Evolutionary conservation across 768 basidiomycete genomes (phyloP).

Genomic region (Macrolepiota albuminosa): DNA sequence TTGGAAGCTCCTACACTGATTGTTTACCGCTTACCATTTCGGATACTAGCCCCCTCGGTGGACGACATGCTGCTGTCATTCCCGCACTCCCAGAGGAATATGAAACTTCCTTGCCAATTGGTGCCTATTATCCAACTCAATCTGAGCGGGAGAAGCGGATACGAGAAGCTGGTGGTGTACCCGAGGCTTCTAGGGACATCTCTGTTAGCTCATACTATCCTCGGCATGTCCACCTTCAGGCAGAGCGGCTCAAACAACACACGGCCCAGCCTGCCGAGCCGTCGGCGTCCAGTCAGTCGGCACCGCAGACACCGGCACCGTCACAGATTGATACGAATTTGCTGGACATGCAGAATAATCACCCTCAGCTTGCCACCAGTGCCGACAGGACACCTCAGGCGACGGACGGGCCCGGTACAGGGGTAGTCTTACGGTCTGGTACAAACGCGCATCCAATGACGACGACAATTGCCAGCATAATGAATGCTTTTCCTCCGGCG

Average conservation of each 20-base stretch:
- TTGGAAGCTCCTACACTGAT: conserved; percentile 19
- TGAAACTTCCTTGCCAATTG: conserved; percentile 42
- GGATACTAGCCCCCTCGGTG: conserved; percentile 59
- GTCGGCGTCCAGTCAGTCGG: background rate
- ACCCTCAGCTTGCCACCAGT: conserved; percentile 2
- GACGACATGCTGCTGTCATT: conserved; percentile 77
- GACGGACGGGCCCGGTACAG: background rate
- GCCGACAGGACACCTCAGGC: conserved; percentile 6
- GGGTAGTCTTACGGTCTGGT: conserved; percentile 6
- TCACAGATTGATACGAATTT: conserved; percentile 5
- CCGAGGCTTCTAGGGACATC: conserved; percentile 24
- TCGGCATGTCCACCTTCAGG: conserved; percentile 32
- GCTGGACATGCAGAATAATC: conserved; percentile 7
- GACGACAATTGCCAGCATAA: conserved; percentile 61
- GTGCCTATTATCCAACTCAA: conserved; percentile 38
- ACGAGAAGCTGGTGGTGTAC: conserved; percentile 21
- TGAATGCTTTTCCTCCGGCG: conserved; percentile 58
- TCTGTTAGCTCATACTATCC: conserved; percentile 41
- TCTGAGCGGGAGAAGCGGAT: conserved; percentile 27
- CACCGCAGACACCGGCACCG: background rate
- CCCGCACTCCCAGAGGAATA: conserved; percentile 78
- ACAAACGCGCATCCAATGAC: conserved; percentile 31
- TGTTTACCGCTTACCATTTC: background rate
- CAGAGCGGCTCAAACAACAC: conserved; percentile 29
- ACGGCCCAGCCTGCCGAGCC: background rate